A percentile compares a stretch with the other conserved stretches of the same genome.
Evolutionary conservation across 345 rosid species (phyloP).

Genomic region (Sonneratia caseolaris): DNA sequence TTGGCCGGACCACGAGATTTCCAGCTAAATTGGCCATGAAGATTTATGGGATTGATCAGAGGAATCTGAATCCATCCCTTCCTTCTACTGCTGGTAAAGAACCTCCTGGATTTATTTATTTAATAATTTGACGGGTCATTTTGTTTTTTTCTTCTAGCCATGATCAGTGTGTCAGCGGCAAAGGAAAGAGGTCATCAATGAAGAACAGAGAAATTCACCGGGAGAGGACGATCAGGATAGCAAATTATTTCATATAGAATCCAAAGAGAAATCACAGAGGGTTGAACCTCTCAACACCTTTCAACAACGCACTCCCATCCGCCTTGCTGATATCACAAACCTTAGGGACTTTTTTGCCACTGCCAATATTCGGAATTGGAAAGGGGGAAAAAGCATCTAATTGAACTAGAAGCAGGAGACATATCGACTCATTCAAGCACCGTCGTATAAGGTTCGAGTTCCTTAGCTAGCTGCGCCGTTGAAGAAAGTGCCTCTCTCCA

Average conservation of each 20-base stretch:
- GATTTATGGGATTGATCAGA: no score
- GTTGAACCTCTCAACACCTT: neutral
- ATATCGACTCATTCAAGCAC: neutral
- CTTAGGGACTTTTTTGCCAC: neutral
- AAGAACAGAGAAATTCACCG: neutral
- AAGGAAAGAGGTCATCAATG: neutral
- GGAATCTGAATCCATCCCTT: no score
- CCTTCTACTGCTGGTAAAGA: no score
- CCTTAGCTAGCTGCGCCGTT: neutral
- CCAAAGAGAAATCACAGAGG: no score
- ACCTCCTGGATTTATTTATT: no score
- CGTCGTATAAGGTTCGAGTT: neutral
- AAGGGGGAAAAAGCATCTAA: neutral
- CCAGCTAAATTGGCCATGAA: constrained; percentile 29
- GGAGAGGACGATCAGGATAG: neutral
- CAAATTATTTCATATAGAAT: neutral
- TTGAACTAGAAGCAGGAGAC: neutral
- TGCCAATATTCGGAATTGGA: neutral
- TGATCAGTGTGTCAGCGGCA: neutral
- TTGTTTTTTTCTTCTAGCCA: no score
- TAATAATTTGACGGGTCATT: no score
- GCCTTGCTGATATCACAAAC: neutral
- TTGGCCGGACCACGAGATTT: constrained; percentile 45
- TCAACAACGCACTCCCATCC: neutral
- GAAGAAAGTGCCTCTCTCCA: constrained; percentile 15